These are phyloP conservation scores for Monosporascus sp. DNA, from an alignment of 2,329 filamentous ascomycete species.

Conservation along the genomic window DNA sequence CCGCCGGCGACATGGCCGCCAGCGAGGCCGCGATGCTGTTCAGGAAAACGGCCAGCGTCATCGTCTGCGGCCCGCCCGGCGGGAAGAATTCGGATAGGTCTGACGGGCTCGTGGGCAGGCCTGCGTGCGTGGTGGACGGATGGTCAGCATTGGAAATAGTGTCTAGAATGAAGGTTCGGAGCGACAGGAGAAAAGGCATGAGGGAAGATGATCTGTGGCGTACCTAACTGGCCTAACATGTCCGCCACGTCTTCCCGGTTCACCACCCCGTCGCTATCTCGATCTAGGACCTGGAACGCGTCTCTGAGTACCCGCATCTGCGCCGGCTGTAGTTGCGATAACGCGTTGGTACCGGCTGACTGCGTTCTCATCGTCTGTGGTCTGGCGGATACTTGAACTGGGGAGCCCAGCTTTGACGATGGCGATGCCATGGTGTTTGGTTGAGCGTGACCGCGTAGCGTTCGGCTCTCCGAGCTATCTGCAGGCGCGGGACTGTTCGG, in stretches of 20 bases:
- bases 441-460: slow-evolving; percentile 14
- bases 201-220: slow-evolving; percentile 5
- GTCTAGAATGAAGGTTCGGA: background rate
- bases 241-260: slow-evolving; percentile 79
- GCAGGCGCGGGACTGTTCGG: slow-evolving; percentile 34
- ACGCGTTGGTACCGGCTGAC: slow-evolving; percentile 44
- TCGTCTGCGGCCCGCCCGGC: slow-evolving; percentile 61
- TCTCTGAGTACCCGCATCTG: slow-evolving; percentile 86
- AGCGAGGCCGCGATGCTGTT: slow-evolving; percentile 74
- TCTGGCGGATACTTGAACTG: slow-evolving; percentile 27
- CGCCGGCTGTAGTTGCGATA: slow-evolving; percentile 71
- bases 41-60: slow-evolving; percentile 81
- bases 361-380: slow-evolving; percentile 27
- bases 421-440: slow-evolving; percentile 12
- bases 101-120: slow-evolving; percentile 65
- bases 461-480: slow-evolving; percentile 28
- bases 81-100: slow-evolving; percentile 82
- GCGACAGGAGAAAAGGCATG: background rate
- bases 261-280: slow-evolving; percentile 79
- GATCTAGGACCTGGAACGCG: slow-evolving; percentile 88
- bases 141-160: background rate
- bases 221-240: slow-evolving; percentile 81
- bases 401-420: slow-evolving; percentile 26
- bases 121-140: slow-evolving; percentile 32
- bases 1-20: slow-evolving; percentile 66